These are phyloP conservation scores for Galerina sulciceps DNA, from an alignment of 768 basidiomycete species.

Conservation along the genomic window DNA sequence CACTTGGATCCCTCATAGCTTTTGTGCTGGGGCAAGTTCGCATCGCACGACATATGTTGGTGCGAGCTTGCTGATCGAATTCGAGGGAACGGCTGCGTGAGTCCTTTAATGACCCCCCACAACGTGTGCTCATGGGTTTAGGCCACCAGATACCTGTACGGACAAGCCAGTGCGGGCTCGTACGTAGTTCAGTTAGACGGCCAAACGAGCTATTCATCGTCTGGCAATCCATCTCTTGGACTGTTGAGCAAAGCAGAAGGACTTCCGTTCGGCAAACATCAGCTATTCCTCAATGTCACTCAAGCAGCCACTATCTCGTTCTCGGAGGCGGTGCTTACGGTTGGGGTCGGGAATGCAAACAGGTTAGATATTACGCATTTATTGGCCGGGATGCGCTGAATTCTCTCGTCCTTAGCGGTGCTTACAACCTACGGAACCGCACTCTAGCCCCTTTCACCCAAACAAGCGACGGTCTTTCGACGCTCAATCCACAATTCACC, in stretches of 20 bases:
- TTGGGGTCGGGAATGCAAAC: not conserved
- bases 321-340: not conserved
- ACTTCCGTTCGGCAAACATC: not conserved
- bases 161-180: not conserved
- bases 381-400: not conserved
- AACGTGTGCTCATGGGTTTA: not conserved
- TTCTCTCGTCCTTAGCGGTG: not conserved
- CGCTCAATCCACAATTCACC: not conserved
- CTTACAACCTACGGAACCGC: not conserved
- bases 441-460: not conserved
- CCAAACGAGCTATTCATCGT: not conserved
- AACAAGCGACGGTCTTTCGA: not conserved
- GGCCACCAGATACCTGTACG: not conserved
- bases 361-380: not conserved
- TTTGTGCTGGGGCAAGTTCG: not conserved
- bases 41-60: not conserved
- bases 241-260: not conserved
- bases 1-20: conserved; percentile 3
- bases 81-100: conserved; percentile 8
- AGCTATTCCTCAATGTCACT: not conserved
- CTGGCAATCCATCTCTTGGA: not conserved
- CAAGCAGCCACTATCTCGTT: not conserved
- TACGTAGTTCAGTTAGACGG: not conserved
- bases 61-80: conserved; percentile 1
- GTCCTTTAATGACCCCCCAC: not conserved